Conservation (phyloP, 306 rosid genomes). For the Bauhinia variegata region DNA sequence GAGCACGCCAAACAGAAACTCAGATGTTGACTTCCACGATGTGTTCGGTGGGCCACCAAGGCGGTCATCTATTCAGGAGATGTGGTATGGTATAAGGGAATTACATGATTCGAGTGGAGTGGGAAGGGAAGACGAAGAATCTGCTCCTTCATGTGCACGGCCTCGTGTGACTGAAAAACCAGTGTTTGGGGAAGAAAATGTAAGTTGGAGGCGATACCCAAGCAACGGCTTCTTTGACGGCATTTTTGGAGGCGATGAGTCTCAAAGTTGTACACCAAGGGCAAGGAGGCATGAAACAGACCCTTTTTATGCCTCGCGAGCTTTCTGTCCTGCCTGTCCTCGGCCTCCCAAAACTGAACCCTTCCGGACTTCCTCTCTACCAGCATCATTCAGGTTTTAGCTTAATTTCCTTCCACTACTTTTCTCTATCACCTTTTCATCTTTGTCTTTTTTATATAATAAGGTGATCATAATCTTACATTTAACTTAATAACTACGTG, state of each 20-base stretch:
- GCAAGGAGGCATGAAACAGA: slow-evolving; percentile 46
- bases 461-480: too few species aligned
- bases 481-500: too few species aligned
- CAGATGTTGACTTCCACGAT: slow-evolving; percentile 77
- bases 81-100: slow-evolving; percentile 38
- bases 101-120: slow-evolving; percentile 26
- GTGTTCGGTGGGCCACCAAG: slow-evolving; percentile 95
- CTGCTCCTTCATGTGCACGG: slow-evolving; percentile 34
- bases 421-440: too few species aligned
- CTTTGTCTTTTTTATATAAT: too few species aligned
- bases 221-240: slow-evolving; percentile 72
- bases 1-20: slow-evolving; percentile 41
- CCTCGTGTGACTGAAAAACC: slow-evolving; percentile 61
- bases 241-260: slow-evolving; percentile 71
- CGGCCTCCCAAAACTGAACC: slow-evolving; percentile 49
- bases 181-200: slow-evolving; percentile 71
- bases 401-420: neutral
- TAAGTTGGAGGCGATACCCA: slow-evolving; percentile 46
- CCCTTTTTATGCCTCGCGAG: slow-evolving; percentile 31
- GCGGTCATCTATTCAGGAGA: slow-evolving; percentile 56
- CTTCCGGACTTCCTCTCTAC: slow-evolving; percentile 41
- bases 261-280: slow-evolving; percentile 59
- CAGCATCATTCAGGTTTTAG: slow-evolving; percentile 60
- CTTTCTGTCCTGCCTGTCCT: slow-evolving; percentile 55
- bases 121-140: slow-evolving; percentile 32